Conservation (phyloP, 192 early-diverging fungal species). For the Spinellus fusiger region DNA sequence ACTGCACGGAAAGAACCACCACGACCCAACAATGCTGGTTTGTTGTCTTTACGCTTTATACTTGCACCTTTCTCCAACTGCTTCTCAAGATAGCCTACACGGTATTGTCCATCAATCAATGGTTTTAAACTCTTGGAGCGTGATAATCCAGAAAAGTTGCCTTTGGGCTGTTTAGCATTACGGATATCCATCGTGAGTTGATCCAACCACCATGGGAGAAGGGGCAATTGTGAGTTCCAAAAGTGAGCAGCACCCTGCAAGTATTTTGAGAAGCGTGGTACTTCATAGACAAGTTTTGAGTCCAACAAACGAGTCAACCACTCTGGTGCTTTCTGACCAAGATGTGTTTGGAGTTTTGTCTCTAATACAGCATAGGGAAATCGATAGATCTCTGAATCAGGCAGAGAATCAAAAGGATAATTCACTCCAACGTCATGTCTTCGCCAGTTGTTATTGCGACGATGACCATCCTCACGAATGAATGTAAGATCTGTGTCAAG, state of each 20-base stretch:
- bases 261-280: slow-evolving; percentile 44
- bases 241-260: slow-evolving; percentile 39
- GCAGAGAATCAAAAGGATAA: slow-evolving; percentile 74
- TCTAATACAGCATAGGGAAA: slow-evolving; percentile 90
- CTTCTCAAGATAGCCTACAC: slow-evolving; percentile 30
- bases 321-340: slow-evolving; percentile 68
- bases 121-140: slow-evolving; percentile 38
- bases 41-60: slow-evolving; percentile 6
- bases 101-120: slow-evolving; percentile 30
- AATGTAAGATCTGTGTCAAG: slow-evolving; percentile 94
- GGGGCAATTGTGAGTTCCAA: slow-evolving; percentile 33
- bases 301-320: slow-evolving; percentile 77
- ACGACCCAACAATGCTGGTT: not conserved
- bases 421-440: slow-evolving; percentile 77
- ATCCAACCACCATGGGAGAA: slow-evolving; percentile 45
- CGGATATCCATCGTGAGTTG: slow-evolving; percentile 60
- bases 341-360: slow-evolving; percentile 81
- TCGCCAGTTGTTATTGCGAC: slow-evolving; percentile 85
- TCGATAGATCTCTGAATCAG: slow-evolving; percentile 52
- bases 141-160: slow-evolving; percentile 42
- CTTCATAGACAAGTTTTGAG: slow-evolving; percentile 34
- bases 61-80: slow-evolving; percentile 22
- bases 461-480: slow-evolving; percentile 87
- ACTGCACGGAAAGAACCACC: not conserved
- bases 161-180: slow-evolving; percentile 52